Conservation (phyloP, 2,329 filamentous ascomycete genomes). For the Uncinocarpus reesii region DNA sequence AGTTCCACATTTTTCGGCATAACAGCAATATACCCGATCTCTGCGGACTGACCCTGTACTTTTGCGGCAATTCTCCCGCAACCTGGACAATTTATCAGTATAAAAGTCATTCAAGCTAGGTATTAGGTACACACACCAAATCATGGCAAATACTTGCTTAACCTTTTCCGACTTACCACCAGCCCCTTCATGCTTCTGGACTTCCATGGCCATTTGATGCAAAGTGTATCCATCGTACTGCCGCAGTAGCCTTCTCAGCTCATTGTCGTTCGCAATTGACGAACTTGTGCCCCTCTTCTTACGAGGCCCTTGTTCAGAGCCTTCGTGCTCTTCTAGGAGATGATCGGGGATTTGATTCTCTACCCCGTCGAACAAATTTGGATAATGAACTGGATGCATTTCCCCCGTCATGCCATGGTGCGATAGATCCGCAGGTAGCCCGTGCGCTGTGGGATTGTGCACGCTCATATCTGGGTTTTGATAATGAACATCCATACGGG, state of each 20-base stretch:
- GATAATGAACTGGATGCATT: slow-evolving; percentile 31
- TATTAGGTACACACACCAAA: slow-evolving; percentile 34
- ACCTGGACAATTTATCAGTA: slow-evolving; percentile 25
- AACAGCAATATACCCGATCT: slow-evolving; percentile 89
- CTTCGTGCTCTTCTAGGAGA: slow-evolving; percentile 33
- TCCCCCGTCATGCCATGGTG: slow-evolving; percentile 23
- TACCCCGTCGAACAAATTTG: slow-evolving; percentile 34
- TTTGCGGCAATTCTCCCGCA: slow-evolving; percentile 40
- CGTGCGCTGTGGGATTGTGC: slow-evolving; percentile 30
- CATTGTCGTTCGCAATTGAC: slow-evolving; percentile 40
- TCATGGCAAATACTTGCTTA: slow-evolving; percentile 45
- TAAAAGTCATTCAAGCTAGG: not conserved
- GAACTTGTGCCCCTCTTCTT: slow-evolving; percentile 41
- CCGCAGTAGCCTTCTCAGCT: slow-evolving; percentile 38
- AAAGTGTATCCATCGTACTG: slow-evolving; percentile 39
- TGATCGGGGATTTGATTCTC: slow-evolving; percentile 36
- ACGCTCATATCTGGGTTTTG: slow-evolving; percentile 27
- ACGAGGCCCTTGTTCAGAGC: slow-evolving; percentile 34
- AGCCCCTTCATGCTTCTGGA: slow-evolving; percentile 40
- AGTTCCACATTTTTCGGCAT: slow-evolving; percentile 82
- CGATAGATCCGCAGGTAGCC: slow-evolving; percentile 29
- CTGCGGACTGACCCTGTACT: slow-evolving; percentile 64
- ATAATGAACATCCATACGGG: slow-evolving; percentile 31
- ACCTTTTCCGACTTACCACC: slow-evolving; percentile 43
- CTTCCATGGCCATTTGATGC: slow-evolving; percentile 40